These are phyloP conservation scores for Epichloe coenophiala DNA, from an alignment of 2,329 filamentous ascomycete genomes.

Conservation along the genomic window DNA sequence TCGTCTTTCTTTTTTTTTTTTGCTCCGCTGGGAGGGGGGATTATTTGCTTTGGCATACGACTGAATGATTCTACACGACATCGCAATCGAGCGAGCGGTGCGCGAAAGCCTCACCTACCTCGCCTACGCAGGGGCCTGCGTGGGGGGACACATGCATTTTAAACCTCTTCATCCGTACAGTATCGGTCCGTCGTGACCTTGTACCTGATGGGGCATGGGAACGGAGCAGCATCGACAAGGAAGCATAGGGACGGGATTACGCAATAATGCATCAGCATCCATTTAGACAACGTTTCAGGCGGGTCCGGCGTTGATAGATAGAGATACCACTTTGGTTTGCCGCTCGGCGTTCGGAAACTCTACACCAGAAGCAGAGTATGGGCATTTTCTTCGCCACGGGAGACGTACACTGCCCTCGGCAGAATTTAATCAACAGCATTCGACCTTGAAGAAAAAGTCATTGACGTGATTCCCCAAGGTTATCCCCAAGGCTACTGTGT, in stretches of 20 bases:
- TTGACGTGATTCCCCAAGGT: not conserved
- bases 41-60: constrained; percentile 4
- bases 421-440: not conserved
- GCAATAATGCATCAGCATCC: constrained; percentile 1
- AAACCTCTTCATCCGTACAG: not conserved
- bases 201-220: not conserved
- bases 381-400: not conserved
- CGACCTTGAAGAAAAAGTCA: not conserved
- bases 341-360: not conserved
- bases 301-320: constrained; percentile 11
- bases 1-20: not conserved
- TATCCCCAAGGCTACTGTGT: not conserved
- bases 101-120: not conserved
- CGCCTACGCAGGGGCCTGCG: not conserved
- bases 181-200: not conserved
- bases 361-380: not conserved
- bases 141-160: not conserved
- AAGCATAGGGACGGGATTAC: not conserved
- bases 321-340: constrained; percentile 9
- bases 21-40: not conserved
- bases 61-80: constrained; percentile 4
- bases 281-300: constrained; percentile 10
- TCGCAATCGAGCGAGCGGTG: constrained; percentile 2
- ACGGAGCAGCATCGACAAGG: not conserved
- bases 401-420: not conserved